A percentile compares a stretch with the other conserved stretches of the same genome.
phyloP scores from a whole-genome alignment of 768 basidiomycete genomes.

The Mycena alexandri region DNA sequence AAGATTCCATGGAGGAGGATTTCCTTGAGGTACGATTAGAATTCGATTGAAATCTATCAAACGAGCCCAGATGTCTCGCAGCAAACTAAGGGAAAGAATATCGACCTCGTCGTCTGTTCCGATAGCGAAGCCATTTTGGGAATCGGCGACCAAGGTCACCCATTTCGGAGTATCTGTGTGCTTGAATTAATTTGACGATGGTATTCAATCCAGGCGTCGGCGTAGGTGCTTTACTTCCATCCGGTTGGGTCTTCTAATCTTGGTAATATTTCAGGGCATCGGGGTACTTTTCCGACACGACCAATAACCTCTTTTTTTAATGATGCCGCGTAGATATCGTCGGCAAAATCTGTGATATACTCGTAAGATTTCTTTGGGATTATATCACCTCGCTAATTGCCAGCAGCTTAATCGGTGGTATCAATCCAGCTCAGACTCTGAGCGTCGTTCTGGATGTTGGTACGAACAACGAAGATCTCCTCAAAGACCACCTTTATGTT shows the following conservation, averaged over 20 bases:
- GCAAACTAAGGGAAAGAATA: constrained; percentile 67
- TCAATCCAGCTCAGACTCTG: constrained; percentile 71
- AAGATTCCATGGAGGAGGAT: constrained; percentile 80
- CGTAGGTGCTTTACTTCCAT: constrained; percentile 47
- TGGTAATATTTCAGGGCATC: constrained; percentile 16
- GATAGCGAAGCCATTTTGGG: constrained; percentile 91
- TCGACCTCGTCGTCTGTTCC: constrained; percentile 86
- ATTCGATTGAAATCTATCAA: neutral
- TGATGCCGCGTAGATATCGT: constrained; percentile 64
- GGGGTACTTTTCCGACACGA: constrained; percentile 19
- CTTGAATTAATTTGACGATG: neutral
- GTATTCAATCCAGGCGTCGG: constrained; percentile 74
- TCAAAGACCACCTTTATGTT: constrained; percentile 76
- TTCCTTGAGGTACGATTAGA: constrained; percentile 64
- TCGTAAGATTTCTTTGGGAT: constrained; percentile 54
- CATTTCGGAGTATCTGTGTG: neutral
- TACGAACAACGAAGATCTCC: constrained; percentile 74
- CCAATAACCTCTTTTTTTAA: constrained; percentile 1
- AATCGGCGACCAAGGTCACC: constrained; percentile 61
- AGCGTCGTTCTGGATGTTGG: constrained; percentile 81
- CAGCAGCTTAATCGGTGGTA: constrained; percentile 70
- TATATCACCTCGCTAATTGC: neutral
- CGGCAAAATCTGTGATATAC: constrained; percentile 85
- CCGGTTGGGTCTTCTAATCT: constrained; percentile 32
- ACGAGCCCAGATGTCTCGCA: neutral